Base-by-base conservation (phyloP, 2,329 filamentous ascomycete species). In the Paecilomyces formosus region DNA sequence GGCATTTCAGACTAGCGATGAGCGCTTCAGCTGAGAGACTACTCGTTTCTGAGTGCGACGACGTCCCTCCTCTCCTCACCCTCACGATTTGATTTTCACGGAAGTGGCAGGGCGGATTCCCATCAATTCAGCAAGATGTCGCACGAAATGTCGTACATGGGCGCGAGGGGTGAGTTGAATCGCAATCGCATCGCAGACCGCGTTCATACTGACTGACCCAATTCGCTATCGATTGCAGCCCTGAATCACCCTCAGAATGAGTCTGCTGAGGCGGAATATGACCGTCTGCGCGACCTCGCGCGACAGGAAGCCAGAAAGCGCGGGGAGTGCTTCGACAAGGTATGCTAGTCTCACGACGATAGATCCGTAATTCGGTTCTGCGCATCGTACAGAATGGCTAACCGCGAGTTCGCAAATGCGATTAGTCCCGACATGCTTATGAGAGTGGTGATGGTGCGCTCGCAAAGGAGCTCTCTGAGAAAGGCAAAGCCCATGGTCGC, bases 181-280 rank as follows among this genome's bases (percentile, higher is more conserved):
- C 18, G 33, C 31, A 24, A 31, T 22, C 51, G 39, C n/a, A 45
- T 12, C 35, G 35, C 35, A 39, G 35, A n/a, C 13, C 35, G 35
- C 13, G n/a, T n/a, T 39, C 5, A 15, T 15, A 45, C 5, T 8
- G 39, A 45, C 39, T 45, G 39, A 18, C 39, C 9, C 39, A 6
- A 18, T 45, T 18, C 39, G n/a, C n/a, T 45, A 45, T 24, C 31
- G 39, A 11, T 6, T 15, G 24, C 71, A 92, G 90, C 88, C 74
- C 90, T 93, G 79, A 90, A 87, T 75, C 87, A 91, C 72, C 82
- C 81, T 60, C 81, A 86, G 65, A 85, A 84, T 70, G 78, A 79
- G 65, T 82, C 87, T 60, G 81, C 85, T 57, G 92, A 97, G 79
- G 85, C 82, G 65, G 92, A 97, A 78, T 97, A 97, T 76, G 92